Percentiles rank a stretch among this genome's conserved stretches.
Conservation (phyloP, 2,329 filamentous ascomycete species). For the Dothistroma pini region DNA sequence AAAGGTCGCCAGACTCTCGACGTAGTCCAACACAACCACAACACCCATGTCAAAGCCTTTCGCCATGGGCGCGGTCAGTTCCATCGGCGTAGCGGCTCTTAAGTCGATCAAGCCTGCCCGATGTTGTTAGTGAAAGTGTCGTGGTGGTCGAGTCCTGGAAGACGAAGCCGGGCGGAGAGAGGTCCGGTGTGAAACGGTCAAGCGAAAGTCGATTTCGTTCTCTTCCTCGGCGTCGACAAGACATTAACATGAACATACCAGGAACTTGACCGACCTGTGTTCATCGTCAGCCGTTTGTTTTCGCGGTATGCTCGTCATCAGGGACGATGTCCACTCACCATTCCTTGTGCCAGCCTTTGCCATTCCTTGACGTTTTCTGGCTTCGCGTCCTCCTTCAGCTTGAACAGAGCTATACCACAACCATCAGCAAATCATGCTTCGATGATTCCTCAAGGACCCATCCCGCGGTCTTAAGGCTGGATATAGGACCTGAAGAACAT, state of each 20-base stretch:
- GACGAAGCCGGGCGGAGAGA: background rate
- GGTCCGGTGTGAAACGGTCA: background rate
- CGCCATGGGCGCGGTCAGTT: background rate
- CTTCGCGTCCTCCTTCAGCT: slow-evolving; percentile 1
- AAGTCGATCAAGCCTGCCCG: background rate
- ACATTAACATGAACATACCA: background rate
- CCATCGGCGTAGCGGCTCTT: background rate
- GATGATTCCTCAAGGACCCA: background rate
- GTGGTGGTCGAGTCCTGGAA: background rate
- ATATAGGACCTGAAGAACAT: background rate
- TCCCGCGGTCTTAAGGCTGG: background rate
- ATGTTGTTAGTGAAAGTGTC: background rate
- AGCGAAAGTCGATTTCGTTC: background rate
- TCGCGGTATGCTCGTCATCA: background rate
- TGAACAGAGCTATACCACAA: background rate
- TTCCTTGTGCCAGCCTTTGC: background rate
- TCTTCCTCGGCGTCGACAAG: background rate
- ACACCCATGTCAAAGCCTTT: background rate
- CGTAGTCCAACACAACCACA: background rate
- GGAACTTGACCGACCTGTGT: background rate
- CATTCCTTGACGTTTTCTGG: background rate
- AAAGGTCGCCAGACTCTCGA: background rate
- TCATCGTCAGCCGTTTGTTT: background rate
- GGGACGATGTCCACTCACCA: background rate
- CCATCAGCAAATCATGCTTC: background rate